Conservation (phyloP, 1,284 basidiomycete species). For the Mrakiaceae sp. region DNA sequence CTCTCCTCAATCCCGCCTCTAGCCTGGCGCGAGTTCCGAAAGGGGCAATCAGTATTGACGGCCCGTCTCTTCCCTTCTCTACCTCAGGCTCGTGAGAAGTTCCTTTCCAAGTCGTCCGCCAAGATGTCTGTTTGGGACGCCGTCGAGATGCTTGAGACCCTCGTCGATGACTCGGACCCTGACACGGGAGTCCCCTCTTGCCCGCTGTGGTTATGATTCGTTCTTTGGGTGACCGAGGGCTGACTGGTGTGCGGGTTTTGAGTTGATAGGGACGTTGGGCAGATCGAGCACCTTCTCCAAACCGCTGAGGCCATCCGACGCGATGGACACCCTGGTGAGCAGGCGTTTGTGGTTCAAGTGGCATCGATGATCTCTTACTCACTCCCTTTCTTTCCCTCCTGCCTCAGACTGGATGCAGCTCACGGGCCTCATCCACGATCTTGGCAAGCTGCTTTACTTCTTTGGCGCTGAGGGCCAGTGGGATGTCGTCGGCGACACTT, state of each 20-base stretch:
- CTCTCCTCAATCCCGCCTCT: conserved; percentile 4
- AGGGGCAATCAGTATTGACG: conserved; percentile 17
- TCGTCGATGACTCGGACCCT: conserved; percentile 67
- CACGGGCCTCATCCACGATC: conserved; percentile 74
- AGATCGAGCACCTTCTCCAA: conserved; percentile 83
- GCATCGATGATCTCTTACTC: background rate
- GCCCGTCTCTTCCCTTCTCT: conserved; percentile 16
- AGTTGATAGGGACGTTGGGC: conserved; percentile 52
- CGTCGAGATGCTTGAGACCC: conserved; percentile 76
- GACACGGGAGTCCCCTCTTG: conserved; percentile 24
- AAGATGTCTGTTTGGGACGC: conserved; percentile 64
- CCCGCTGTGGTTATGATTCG: conserved; percentile 18
- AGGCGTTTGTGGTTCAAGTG: no score
- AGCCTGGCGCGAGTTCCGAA: conserved; percentile 1
- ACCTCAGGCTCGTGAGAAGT: conserved; percentile 23
- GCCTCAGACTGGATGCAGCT: conserved; percentile 46
- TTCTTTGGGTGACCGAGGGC: conserved; percentile 26
- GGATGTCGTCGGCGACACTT: conserved; percentile 85
- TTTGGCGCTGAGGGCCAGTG: conserved; percentile 70
- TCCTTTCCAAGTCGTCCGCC: conserved; percentile 24
- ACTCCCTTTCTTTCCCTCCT: background rate
- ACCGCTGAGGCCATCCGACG: conserved; percentile 82
- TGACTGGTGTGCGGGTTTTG: no score
- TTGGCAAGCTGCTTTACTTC: conserved; percentile 70
- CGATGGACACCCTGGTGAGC: conserved; percentile 61